Evolutionary conservation across 345 rosid genomes (phyloP).

Genomic region (Salix exigua): DNA sequence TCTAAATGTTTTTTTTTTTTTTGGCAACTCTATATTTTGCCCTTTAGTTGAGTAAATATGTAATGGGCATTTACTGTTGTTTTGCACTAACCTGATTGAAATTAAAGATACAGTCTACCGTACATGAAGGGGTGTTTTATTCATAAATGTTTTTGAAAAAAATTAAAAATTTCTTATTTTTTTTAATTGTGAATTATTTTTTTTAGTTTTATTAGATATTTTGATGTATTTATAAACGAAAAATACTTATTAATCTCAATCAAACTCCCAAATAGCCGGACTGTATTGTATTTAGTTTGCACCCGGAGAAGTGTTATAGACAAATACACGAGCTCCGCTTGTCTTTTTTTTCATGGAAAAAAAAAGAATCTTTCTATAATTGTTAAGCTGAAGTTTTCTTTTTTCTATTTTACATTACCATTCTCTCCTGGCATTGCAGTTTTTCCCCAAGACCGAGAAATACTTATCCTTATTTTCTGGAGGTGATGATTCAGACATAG

Average conservation of each 20-base stretch:
- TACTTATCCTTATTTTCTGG: slow-evolving; percentile 88
- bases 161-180: no score
- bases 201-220: no score
- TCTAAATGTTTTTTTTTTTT: not conserved
- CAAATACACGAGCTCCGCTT: not conserved
- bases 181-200: no score
- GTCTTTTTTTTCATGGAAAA: not conserved
- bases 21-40: no score
- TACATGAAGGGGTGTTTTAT: not conserved
- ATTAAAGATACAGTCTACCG: not conserved
- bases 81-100: not conserved
- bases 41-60: not conserved
- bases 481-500: slow-evolving; percentile 55
- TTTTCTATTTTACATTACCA: not conserved
- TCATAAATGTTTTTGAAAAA: no score
- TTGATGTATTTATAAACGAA: no score
- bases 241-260: no score
- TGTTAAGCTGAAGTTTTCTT: not conserved
- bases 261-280: not conserved
- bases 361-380: no score
- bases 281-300: not conserved
- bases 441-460: slow-evolving; percentile 95
- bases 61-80: not conserved
- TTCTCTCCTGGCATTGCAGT: slow-evolving; percentile 43
- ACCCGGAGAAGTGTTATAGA: not conserved